A percentile compares a stretch with the other conserved stretches of the same genome.
Conservation (phyloP, 2,329 filamentous ascomycete species). For the Lasiodiplodia sp. region DNA sequence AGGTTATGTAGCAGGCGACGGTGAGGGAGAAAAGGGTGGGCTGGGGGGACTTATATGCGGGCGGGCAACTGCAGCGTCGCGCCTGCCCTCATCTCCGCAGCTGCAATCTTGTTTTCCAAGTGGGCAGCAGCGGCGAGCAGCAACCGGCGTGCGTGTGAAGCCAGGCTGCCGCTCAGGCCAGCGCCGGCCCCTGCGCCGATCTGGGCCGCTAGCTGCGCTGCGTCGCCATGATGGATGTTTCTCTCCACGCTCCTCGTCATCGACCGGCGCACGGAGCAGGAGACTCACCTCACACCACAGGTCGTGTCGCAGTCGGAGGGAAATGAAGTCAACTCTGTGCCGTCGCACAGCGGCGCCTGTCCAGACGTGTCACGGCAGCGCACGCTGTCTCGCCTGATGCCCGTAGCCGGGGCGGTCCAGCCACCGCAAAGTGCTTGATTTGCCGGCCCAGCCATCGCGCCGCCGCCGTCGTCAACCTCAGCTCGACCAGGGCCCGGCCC, state of each 20-base stretch:
- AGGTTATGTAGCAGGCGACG: conserved; percentile 30
- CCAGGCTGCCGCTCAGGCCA: conserved; percentile 19
- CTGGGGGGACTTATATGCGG: conserved; percentile 26
- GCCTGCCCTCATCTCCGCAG: conserved; percentile 15
- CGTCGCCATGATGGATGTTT: neutral
- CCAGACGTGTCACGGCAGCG: conserved; percentile 3
- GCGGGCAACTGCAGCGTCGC: conserved; percentile 25
- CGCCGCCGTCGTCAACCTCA: conserved; percentile 11
- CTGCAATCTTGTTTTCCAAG: conserved; percentile 28
- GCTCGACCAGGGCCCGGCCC: conserved; percentile 21
- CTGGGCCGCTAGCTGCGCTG: conserved; percentile 20
- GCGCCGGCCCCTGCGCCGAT: conserved; percentile 26
- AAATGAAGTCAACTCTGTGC: conserved; percentile 21
- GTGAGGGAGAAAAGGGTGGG: conserved; percentile 25
- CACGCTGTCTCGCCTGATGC: conserved; percentile 19
- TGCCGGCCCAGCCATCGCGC: conserved; percentile 2
- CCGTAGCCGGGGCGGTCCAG: conserved; percentile 17
- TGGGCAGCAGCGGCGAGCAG: conserved; percentile 13
- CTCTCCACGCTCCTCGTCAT: conserved; percentile 9
- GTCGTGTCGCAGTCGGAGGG: neutral
- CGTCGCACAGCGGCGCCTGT: conserved; percentile 1
- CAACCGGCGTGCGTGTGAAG: conserved; percentile 15
- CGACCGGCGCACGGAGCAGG: neutral
- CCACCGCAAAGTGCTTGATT: conserved; percentile 16
- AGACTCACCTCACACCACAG: conserved; percentile 11